Conservation (phyloP, 192 early-diverging fungal genomes). For the Coemansia sp. region DNA sequence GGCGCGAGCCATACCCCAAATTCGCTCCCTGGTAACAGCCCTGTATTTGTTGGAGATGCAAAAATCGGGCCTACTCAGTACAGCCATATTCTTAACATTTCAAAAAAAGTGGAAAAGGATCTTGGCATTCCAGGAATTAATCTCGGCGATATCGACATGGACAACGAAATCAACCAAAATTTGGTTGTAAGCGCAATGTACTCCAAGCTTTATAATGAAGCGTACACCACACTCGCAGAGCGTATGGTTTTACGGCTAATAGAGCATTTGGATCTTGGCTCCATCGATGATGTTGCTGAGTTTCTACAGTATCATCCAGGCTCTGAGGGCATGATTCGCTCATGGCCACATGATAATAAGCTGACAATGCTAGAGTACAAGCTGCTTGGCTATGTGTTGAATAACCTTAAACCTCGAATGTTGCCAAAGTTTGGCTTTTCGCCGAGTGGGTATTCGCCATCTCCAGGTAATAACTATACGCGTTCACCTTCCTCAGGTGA, state of each 20-base stretch:
- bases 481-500: no score
- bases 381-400: conserved; percentile 29
- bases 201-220: conserved; percentile 50
- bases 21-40: neutral
- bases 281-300: conserved; percentile 16
- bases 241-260: conserved; percentile 33
- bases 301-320: conserved; percentile 21
- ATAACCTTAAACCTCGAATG: conserved; percentile 9
- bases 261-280: conserved; percentile 9
- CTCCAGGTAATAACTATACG: no score
- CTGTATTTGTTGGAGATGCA: neutral
- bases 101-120: conserved; percentile 30
- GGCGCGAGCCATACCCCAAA: neutral
- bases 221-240: conserved; percentile 36
- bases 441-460: no score
- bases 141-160: conserved; percentile 14
- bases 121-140: conserved; percentile 40
- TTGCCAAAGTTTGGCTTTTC: neutral
- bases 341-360: conserved; percentile 20
- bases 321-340: neutral
- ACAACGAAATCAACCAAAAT: conserved; percentile 33
- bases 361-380: conserved; percentile 42
- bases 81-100: conserved; percentile 24
- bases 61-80: conserved; percentile 41
- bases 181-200: conserved; percentile 48